These are phyloP conservation scores for Alternaria solani DNA, from an alignment of 2,329 filamentous ascomycete genomes.

Conservation along the genomic window DNA sequence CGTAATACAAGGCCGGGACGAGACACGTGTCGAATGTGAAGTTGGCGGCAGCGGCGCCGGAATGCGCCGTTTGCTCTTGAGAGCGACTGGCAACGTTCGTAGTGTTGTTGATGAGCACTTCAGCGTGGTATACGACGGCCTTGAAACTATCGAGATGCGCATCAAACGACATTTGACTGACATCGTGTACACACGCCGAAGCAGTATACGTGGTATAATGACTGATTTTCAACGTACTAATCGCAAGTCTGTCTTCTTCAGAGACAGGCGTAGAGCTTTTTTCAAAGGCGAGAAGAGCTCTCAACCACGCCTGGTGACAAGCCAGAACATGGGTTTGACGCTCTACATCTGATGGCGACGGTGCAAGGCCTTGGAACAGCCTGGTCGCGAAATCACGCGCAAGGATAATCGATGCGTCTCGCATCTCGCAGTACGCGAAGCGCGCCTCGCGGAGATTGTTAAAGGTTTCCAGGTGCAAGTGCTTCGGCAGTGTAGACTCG, in stretches of 20 bases:
- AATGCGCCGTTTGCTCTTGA: too few species aligned
- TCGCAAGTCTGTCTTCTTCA: neutral
- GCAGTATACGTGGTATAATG: neutral
- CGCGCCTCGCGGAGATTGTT: constrained; percentile 16
- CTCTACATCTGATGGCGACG: constrained; percentile 9
- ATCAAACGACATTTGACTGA: neutral
- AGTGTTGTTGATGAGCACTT: fast-evolving
- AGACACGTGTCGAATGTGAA: neutral
- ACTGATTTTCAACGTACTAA: neutral
- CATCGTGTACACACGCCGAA: neutral
- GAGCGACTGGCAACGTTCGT: too few species aligned
- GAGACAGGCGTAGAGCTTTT: neutral
- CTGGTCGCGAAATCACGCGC: constrained; percentile 15
- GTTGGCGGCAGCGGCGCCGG: neutral
- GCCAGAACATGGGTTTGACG: neutral
- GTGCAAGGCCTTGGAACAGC: neutral
- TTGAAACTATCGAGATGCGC: neutral
- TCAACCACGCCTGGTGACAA: constrained; percentile 9
- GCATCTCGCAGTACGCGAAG: constrained; percentile 12
- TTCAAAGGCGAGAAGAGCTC: neutral
- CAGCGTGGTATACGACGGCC: neutral
- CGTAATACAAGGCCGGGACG: neutral
- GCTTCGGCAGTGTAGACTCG: neutral
- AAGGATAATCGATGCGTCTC: constrained; percentile 14
- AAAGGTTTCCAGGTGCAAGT: constrained; percentile 9